phyloP scores from a whole-genome alignment of 2,329 filamentous ascomycete species.

The Xylariaceae sp. region DNA sequence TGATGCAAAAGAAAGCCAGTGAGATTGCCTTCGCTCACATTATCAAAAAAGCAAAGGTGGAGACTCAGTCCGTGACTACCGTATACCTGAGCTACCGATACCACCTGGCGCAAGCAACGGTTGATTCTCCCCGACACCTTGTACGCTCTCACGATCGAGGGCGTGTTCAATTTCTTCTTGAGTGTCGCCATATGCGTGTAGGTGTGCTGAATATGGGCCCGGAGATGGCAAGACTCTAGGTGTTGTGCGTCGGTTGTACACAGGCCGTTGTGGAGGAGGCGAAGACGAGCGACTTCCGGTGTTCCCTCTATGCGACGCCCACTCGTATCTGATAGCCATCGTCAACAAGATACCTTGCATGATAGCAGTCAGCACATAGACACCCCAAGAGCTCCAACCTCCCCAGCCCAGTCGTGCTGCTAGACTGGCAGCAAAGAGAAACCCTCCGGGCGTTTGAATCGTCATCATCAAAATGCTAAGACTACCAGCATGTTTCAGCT shows the following conservation, averaged over 20 bases:
- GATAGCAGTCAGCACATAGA: constrained; percentile 84
- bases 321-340: constrained; percentile 82
- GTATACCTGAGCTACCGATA: constrained; percentile 43
- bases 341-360: constrained; percentile 82
- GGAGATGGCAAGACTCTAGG: constrained; percentile 43
- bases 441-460: constrained; percentile 92
- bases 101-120: constrained; percentile 45
- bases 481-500: constrained; percentile 84
- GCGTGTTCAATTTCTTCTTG: constrained; percentile 45
- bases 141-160: constrained; percentile 44
- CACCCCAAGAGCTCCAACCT: constrained; percentile 96
- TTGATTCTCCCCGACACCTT: constrained; percentile 44
- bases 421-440: constrained; percentile 87
- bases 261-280: constrained; percentile 36
- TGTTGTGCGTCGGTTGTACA: constrained; percentile 43
- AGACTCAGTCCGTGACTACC: constrained; percentile 29
- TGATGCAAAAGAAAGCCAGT: neutral
- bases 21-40: neutral
- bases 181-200: constrained; percentile 45
- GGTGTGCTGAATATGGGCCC: constrained; percentile 44
- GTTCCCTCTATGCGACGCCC: constrained; percentile 33
- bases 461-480: constrained; percentile 98
- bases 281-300: constrained; percentile 32
- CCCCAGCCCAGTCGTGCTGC: constrained; percentile 77
- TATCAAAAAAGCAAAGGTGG: constrained; percentile 5